phyloP scores from a whole-genome alignment of 306 rosid genomes.

The Benincasa hispida region DNA sequence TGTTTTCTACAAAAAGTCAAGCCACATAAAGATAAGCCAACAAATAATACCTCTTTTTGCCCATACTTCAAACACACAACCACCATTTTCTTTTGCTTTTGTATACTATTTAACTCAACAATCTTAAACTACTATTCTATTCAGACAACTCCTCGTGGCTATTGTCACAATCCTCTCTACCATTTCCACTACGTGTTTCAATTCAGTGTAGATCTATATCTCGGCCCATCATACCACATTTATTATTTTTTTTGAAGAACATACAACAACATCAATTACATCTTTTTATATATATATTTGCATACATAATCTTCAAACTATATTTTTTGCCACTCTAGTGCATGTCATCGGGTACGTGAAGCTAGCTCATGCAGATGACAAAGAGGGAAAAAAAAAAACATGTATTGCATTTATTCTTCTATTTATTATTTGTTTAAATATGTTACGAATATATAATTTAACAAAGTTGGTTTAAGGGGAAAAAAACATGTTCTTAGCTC shows the following conservation, averaged over 20 bases:
- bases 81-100: background rate
- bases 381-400: too few relatives aligned
- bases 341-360: too few relatives aligned
- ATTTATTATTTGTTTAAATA: too few relatives aligned
- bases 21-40: background rate
- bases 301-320: too few relatives aligned
- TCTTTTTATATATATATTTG: too few relatives aligned
- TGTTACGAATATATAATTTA: too few relatives aligned
- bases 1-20: background rate
- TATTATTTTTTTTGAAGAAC: too few relatives aligned
- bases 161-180: background rate
- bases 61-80: background rate
- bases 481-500: too few relatives aligned
- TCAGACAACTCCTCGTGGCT: background rate
- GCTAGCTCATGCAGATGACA: too few relatives aligned
- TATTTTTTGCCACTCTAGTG: too few relatives aligned
- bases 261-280: background rate
- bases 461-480: too few relatives aligned
- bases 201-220: background rate
- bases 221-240: background rate
- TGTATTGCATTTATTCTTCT: too few relatives aligned
- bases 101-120: background rate
- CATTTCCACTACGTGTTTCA: background rate
- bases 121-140: background rate
- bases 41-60: background rate